Percentiles rank a stretch among this genome's conserved stretches.
phyloP scores from a whole-genome alignment of 78 protist species.

The Dictyostelium purpureum region DNA sequence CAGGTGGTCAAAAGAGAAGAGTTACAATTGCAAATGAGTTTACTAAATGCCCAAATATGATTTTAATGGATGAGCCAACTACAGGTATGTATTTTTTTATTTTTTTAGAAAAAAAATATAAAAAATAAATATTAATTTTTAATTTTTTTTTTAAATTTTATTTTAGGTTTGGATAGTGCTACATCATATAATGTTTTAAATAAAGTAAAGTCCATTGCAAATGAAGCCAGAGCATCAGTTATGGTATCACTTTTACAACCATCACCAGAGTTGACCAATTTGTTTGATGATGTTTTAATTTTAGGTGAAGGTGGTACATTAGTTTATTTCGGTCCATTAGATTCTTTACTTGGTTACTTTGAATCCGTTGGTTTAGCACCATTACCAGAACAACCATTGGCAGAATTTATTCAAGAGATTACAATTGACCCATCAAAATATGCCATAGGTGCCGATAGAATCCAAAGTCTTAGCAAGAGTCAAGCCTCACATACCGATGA shows the following conservation, averaged over 20 bases:
- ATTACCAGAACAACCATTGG: slow-evolving; percentile 51
- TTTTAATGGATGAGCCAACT: slow-evolving; percentile 82
- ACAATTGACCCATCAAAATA: slow-evolving; percentile 29
- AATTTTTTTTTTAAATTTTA: too few species aligned
- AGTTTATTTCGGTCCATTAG: slow-evolving; percentile 61
- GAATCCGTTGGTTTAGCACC: slow-evolving; percentile 41
- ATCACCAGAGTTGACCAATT: slow-evolving; percentile 58
- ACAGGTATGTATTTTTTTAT: slow-evolving; percentile 40
- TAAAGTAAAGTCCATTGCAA: slow-evolving; percentile 34
- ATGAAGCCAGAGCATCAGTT: slow-evolving; percentile 35
- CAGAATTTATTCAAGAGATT: slow-evolving; percentile 72
- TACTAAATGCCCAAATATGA: slow-evolving; percentile 72
- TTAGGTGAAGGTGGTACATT: slow-evolving; percentile 56
- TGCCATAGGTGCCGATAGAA: neutral
- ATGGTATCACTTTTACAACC: slow-evolving; percentile 72
- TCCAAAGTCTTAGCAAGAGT: neutral
- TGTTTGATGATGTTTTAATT: slow-evolving; percentile 71
- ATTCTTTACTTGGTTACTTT: slow-evolving; percentile 7
- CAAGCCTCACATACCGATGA: neutral
- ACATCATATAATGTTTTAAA: neutral
- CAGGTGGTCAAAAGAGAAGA: slow-evolving; percentile 83
- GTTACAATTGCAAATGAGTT: slow-evolving; percentile 87
- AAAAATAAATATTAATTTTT: too few species aligned
- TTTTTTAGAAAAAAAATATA: too few species aligned
- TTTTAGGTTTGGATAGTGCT: slow-evolving; percentile 49